A percentile compares a stretch with the other conserved stretches of the same genome.
Conservation (phyloP, 148 eudicot species). For the Beta vulgaris region DNA sequence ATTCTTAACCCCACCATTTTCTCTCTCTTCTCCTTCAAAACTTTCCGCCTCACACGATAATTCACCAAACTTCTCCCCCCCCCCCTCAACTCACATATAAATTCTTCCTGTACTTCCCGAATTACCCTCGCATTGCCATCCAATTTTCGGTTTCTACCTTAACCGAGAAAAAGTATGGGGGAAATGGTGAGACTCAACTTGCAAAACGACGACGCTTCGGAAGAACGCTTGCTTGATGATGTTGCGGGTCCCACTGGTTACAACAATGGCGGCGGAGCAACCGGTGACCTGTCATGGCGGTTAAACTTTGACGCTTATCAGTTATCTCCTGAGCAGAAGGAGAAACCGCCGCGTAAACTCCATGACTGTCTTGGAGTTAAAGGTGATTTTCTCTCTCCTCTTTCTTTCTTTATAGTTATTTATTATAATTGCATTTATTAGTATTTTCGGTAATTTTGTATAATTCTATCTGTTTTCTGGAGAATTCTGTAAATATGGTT, state of each 20-base stretch:
- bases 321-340: slow-evolving; percentile 42
- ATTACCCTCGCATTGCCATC: slow-evolving; percentile 5
- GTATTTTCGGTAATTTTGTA: not conserved
- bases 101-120: not conserved
- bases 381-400: slow-evolving; percentile 42
- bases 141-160: slow-evolving; percentile 9
- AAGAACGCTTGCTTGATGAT: slow-evolving; percentile 38
- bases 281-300: slow-evolving; percentile 54
- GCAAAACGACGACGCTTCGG: slow-evolving; percentile 34
- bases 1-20: not conserved
- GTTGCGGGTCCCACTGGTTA: slow-evolving; percentile 1
- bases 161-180: slow-evolving; percentile 31
- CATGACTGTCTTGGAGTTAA: slow-evolving; percentile 70
- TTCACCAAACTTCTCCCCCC: slow-evolving; percentile 2
- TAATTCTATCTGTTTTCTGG: not conserved
- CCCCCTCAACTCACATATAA: not conserved
- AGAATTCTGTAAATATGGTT: not conserved
- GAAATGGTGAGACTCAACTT: slow-evolving; percentile 34
- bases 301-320: slow-evolving; percentile 57
- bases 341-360: slow-evolving; percentile 58
- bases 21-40: not conserved
- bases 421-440: not conserved
- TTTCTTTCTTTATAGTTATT: no score
- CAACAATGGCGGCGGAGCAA: slow-evolving; percentile 22
- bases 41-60: slow-evolving; percentile 23